Percentiles rank a stretch among this genome's conserved stretches.
Conservation (phyloP, 2,329 filamentous ascomycete genomes). For the Thermothelomyces thermophilus region DNA sequence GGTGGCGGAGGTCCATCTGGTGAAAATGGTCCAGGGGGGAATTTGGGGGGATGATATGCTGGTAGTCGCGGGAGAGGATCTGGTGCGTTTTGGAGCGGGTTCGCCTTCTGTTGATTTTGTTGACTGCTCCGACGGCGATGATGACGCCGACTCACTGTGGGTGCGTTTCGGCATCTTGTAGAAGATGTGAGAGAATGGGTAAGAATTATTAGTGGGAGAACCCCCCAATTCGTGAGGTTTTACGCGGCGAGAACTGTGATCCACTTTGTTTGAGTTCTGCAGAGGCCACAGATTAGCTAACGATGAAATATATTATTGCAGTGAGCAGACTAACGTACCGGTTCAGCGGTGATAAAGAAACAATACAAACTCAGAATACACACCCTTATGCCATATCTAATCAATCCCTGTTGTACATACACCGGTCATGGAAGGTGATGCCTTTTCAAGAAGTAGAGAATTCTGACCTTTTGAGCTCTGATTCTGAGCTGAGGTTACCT, state of each 20-base stretch:
- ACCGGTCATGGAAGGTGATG: too few relatives aligned
- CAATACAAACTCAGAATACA: neutral
- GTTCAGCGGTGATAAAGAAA: neutral
- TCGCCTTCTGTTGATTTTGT: neutral
- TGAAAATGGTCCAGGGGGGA: constrained; percentile 28
- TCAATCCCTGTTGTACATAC: too few relatives aligned
- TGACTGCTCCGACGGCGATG: constrained; percentile 5
- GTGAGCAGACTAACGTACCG: neutral
- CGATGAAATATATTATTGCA: too few relatives aligned
- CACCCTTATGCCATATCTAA: too few relatives aligned
- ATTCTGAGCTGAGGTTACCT: too few relatives aligned
- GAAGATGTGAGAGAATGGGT: neutral
- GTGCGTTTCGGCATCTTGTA: constrained; percentile 36
- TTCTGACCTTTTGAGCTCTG: too few relatives aligned
- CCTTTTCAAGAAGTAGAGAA: too few relatives aligned
- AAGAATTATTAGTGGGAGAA: neutral
- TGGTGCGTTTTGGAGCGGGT: constrained; percentile 20
- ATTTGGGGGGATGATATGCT: constrained; percentile 8
- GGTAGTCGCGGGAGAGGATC: neutral
- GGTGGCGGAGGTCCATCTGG: constrained; percentile 45
- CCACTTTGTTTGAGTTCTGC: too few relatives aligned
- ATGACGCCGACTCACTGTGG: constrained; percentile 18
- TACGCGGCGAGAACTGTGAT: too few relatives aligned
- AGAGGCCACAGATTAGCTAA: too few relatives aligned
- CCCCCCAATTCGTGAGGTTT: neutral